Conservation (phyloP, 305 asterid genomes). For the Fraxinus dipetala region DNA sequence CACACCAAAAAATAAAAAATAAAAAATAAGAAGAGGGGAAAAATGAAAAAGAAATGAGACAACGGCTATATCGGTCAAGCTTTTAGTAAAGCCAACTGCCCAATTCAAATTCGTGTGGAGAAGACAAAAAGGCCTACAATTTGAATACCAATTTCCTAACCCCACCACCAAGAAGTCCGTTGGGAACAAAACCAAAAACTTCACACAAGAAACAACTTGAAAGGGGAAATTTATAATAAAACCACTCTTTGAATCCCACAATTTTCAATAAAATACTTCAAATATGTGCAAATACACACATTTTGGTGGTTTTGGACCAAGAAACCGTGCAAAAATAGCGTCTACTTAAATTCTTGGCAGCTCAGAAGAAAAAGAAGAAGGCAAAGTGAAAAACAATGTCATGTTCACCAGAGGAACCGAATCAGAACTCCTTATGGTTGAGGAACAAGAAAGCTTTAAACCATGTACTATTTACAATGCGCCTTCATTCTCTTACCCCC, state of each 20-base stretch:
- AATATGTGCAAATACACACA: neutral
- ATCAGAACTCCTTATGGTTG: slow-evolving; percentile 45
- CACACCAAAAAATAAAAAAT: neutral
- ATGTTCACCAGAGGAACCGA: slow-evolving; percentile 47
- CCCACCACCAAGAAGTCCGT: neutral
- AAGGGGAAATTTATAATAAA: neutral
- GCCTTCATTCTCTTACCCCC: slow-evolving; percentile 44
- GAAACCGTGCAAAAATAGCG: neutral
- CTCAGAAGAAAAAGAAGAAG: neutral
- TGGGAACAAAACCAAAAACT: neutral
- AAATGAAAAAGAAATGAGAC: neutral
- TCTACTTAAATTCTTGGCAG: neutral
- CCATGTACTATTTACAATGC: slow-evolving; percentile 52
- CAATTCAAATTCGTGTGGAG: neutral
- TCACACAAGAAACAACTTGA: neutral
- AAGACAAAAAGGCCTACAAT: neutral
- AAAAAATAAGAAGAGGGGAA: neutral
- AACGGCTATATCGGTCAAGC: neutral
- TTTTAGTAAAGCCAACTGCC: neutral
- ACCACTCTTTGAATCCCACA: neutral
- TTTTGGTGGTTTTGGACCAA: neutral
- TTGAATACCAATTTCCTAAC: neutral
- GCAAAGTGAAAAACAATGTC: slow-evolving; percentile 27
- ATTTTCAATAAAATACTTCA: neutral
- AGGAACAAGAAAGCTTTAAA: slow-evolving; percentile 53